Conservation (phyloP, 2,329 filamentous ascomycete genomes). For the Venturia carpophila region DNA sequence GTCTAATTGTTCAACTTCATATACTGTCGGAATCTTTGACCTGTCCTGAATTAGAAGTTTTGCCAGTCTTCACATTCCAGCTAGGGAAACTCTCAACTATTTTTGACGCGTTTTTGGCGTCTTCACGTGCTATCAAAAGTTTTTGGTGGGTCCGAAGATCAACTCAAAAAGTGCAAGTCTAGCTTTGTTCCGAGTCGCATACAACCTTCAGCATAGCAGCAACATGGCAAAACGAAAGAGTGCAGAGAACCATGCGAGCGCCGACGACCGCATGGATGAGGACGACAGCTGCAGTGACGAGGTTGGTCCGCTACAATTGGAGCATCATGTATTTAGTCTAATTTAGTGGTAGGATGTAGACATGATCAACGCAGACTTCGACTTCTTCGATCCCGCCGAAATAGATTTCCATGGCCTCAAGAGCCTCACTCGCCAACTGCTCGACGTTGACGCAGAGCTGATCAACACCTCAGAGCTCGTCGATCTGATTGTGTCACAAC, state of each 20-base stretch:
- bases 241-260: background rate
- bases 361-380: slow-evolving; percentile 91
- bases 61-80: background rate
- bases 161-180: background rate
- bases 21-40: background rate
- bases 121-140: slow-evolving; percentile 1
- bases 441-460: slow-evolving; percentile 77
- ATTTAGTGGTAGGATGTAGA: slow-evolving; percentile 64
- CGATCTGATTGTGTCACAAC: slow-evolving; percentile 80
- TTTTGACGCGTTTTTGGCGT: background rate
- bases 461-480: slow-evolving; percentile 83
- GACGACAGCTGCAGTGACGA: slow-evolving; percentile 15
- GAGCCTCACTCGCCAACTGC: slow-evolving; percentile 77
- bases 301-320: background rate
- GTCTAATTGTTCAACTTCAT: background rate
- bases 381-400: slow-evolving; percentile 92
- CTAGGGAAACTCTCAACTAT: background rate
- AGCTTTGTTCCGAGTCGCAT: background rate
- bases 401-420: slow-evolving; percentile 95
- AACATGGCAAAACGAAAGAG: slow-evolving; percentile 17
- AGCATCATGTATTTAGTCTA: background rate
- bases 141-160: background rate
- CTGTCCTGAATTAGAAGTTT: background rate
- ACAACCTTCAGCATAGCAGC: background rate
- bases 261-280: slow-evolving; percentile 11